A percentile compares a stretch with the other conserved stretches of the same genome.
Conservation (phyloP, 306 rosid species). For the Fragaria ananassa region DNA sequence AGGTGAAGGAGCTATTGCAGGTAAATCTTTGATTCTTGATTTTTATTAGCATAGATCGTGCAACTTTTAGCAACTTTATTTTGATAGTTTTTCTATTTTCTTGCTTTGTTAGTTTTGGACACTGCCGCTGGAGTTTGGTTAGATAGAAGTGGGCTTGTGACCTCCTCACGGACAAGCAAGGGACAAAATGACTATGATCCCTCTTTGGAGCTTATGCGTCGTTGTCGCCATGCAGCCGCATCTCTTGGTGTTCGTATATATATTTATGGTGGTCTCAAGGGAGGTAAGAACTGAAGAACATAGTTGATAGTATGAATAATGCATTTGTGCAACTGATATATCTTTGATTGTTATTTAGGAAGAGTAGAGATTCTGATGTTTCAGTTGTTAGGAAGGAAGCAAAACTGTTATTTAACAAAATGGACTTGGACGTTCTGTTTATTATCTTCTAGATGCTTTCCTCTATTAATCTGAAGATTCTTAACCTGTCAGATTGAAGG, state of each 20-base stretch:
- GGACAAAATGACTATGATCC: slow-evolving; percentile 71
- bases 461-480: not conserved
- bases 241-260: slow-evolving; percentile 80
- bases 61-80: slow-evolving; percentile 11
- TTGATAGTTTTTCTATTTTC: not conserved
- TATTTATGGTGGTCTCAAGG: slow-evolving; percentile 91
- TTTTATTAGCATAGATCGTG: slow-evolving; percentile 14
- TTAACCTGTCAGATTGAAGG: not conserved
- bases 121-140: slow-evolving; percentile 99
- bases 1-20: slow-evolving; percentile 94
- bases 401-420: slow-evolving; percentile 10
- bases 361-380: slow-evolving; percentile 15
- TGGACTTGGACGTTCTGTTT: slow-evolving; percentile 14
- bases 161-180: slow-evolving; percentile 75
- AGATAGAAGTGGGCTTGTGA: slow-evolving; percentile 88
- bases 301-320: slow-evolving; percentile 15
- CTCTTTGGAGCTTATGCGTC: slow-evolving; percentile 90
- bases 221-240: slow-evolving; percentile 97
- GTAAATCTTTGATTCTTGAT: slow-evolving; percentile 36
- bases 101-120: slow-evolving; percentile 69
- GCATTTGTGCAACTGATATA: slow-evolving; percentile 13
- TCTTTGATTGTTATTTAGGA: not conserved
- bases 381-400: slow-evolving; percentile 16
- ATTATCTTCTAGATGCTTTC: slow-evolving; percentile 5
- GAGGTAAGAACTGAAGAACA: slow-evolving; percentile 53